Evolutionary conservation across 805 yeast species (phyloP).

Genomic region (Zygosaccharomyces gambellarensis): DNA sequence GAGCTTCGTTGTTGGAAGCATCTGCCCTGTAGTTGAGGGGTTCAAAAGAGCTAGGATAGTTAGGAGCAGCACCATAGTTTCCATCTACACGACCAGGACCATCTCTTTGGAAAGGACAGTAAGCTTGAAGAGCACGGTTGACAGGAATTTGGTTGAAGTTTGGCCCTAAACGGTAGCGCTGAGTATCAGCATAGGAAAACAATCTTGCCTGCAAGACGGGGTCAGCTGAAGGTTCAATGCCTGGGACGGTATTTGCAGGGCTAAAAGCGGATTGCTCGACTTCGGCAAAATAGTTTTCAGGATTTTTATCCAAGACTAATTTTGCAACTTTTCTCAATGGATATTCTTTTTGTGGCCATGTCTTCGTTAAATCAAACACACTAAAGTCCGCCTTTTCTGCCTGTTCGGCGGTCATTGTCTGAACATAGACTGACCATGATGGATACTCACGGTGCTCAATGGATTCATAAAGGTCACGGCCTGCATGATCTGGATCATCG

Average conservation of each 20-base stretch:
- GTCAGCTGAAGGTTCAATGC: conserved; percentile 66
- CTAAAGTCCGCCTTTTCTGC: conserved; percentile 47
- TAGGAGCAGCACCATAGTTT: conserved; percentile 45
- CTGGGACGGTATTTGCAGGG: conserved; percentile 60
- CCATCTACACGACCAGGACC: conserved; percentile 47
- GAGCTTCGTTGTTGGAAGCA: conserved; percentile 39
- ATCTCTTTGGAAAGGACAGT: conserved; percentile 51
- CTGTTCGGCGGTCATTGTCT: conserved; percentile 52
- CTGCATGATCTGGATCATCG: conserved; percentile 44
- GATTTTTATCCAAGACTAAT: conserved; percentile 47
- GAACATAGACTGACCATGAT: conserved; percentile 46
- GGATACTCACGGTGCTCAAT: conserved; percentile 45
- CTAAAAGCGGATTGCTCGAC: conserved; percentile 56
- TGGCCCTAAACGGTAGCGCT: conserved; percentile 62
- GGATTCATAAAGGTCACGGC: conserved; percentile 33
- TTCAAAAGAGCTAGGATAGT: conserved; percentile 47
- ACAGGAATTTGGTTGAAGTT: conserved; percentile 60
- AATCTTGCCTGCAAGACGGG: conserved; percentile 70
- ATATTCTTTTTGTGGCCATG: conserved; percentile 54
- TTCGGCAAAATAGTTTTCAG: conserved; percentile 43
- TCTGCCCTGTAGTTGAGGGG: conserved; percentile 13
- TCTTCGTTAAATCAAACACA: conserved; percentile 51
- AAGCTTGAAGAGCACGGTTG: conserved; percentile 39
- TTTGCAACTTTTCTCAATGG: conserved; percentile 50
- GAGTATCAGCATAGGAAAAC: conserved; percentile 67